Conservation (phyloP, 1,284 basidiomycete genomes). For the Psilocybe mexicana region DNA sequence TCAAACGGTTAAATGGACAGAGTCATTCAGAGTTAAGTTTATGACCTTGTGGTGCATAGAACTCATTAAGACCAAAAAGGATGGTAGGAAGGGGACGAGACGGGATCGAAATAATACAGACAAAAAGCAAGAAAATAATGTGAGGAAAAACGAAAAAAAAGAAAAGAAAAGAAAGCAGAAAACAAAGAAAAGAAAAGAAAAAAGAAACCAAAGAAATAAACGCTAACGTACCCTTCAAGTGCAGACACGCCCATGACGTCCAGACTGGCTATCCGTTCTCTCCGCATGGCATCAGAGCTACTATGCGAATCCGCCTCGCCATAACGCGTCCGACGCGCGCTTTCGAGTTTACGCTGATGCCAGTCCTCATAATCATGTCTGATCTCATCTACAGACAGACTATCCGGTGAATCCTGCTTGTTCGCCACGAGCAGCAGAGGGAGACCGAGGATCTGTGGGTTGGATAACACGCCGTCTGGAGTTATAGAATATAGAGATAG, state of each 20-base stretch:
- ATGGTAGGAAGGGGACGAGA: background rate
- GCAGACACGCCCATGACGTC: conserved; percentile 92
- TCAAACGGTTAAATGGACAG: too few species aligned
- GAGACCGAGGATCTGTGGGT: conserved; percentile 84
- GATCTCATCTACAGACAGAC: conserved; percentile 86
- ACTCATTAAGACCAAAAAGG: background rate
- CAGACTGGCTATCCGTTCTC: conserved; percentile 77
- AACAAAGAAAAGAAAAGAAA: background rate
- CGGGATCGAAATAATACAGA: too few species aligned
- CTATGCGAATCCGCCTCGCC: conserved; percentile 38
- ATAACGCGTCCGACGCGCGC: conserved; percentile 52
- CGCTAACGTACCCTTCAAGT: conserved; percentile 76
- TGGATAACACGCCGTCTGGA: conserved; percentile 79
- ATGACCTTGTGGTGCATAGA: too few species aligned
- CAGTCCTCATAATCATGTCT: conserved; percentile 88
- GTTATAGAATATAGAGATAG: conserved; percentile 8
- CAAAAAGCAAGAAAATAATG: background rate
- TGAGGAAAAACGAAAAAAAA: background rate
- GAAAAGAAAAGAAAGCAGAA: background rate
- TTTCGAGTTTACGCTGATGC: conserved; percentile 75
- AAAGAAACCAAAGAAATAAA: background rate
- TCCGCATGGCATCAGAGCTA: conserved; percentile 43
- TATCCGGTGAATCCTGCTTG: conserved; percentile 83
- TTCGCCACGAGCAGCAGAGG: conserved; percentile 89
- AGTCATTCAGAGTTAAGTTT: too few species aligned